A percentile compares a stretch with the other conserved stretches of the same genome.
These are phyloP conservation scores for Rugosomyces carneus DNA, from an alignment of 1,284 basidiomycete species.

Conservation along the genomic window DNA sequence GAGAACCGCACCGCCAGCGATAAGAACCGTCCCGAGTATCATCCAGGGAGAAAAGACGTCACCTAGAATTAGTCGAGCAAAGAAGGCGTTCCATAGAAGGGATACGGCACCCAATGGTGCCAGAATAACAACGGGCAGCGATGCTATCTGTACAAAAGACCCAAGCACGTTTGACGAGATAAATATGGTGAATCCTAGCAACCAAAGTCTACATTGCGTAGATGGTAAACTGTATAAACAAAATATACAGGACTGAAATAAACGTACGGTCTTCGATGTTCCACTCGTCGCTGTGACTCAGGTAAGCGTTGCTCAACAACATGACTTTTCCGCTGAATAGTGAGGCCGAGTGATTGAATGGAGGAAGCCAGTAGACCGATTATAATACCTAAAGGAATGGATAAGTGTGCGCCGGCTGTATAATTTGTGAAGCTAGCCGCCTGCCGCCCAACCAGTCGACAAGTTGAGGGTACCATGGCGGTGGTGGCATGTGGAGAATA, in stretches of 20 bases:
- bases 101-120: conserved; percentile 91
- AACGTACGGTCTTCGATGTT: conserved; percentile 74
- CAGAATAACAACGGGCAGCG: conserved; percentile 88
- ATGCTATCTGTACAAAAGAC: conserved; percentile 93
- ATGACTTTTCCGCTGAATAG: conserved; percentile 94
- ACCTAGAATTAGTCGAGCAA: conserved; percentile 81
- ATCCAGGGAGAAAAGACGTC: conserved; percentile 85
- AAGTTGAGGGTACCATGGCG: conserved; percentile 7
- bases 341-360: conserved; percentile 87
- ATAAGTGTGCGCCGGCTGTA: conserved; percentile 24
- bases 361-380: conserved; percentile 86
- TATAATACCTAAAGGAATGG: conserved; percentile 40
- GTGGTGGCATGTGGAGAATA: background rate
- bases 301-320: conserved; percentile 78
- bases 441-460: conserved; percentile 8
- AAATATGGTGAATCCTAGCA: conserved; percentile 81
- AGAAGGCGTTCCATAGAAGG: conserved; percentile 92
- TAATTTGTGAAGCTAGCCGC: conserved; percentile 9
- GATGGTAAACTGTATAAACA: conserved; percentile 1
- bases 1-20: conserved; percentile 84
- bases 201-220: conserved; percentile 52
- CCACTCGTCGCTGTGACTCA: conserved; percentile 54
- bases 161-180: conserved; percentile 87
- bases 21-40: conserved; percentile 80
- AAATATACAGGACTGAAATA: conserved; percentile 8